Percentiles rank a stretch among this genome's conserved stretches.
Conservation (phyloP, 108 stramenopile species). For the Mediolabrus comicus region DNA sequence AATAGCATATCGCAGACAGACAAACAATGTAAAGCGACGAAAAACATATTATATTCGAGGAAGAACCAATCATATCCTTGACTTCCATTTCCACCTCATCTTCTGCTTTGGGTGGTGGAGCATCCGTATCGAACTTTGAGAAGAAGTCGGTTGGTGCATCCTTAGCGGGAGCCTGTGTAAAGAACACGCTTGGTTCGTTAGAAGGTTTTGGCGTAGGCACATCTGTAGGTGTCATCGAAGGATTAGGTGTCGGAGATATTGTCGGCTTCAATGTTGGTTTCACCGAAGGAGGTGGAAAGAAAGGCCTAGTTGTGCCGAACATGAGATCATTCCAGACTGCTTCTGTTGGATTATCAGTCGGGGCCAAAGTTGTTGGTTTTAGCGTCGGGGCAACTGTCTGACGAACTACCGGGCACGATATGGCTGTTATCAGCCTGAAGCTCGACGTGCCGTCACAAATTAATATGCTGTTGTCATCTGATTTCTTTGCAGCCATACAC, state of each 20-base stretch:
- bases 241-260: neutral
- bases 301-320: neutral
- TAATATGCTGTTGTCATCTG: neutral
- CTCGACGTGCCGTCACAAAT: conserved; percentile 21
- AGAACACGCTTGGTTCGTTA: neutral
- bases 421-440: neutral
- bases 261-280: neutral
- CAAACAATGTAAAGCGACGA: neutral
- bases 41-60: neutral
- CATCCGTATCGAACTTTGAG: neutral
- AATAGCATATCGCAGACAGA: neutral
- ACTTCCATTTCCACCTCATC: neutral
- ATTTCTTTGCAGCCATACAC: conserved; percentile 5
- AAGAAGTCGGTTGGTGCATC: neutral
- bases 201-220: neutral
- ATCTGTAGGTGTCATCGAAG: neutral
- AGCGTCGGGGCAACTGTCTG: neutral
- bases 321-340: neutral
- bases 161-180: neutral
- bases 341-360: neutral
- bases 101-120: neutral
- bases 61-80: neutral
- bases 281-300: neutral
- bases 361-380: neutral
- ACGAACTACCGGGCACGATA: neutral